A percentile compares a stretch with the other conserved stretches of the same genome.
phyloP scores from a whole-genome alignment of 2,329 filamentous ascomycete genomes.

The Dothistroma septosporum region DNA sequence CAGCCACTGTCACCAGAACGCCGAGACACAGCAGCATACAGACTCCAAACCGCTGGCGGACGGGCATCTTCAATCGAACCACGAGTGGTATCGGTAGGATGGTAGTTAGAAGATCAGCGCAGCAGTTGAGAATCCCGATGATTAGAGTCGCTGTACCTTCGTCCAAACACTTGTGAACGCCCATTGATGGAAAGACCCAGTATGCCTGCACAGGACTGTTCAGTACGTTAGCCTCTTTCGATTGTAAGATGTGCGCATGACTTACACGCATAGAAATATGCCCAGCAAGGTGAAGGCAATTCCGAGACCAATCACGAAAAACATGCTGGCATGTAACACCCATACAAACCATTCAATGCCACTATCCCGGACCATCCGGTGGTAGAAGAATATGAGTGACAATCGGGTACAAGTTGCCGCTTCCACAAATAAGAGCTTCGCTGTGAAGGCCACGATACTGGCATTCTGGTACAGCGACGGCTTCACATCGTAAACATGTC shows the following conservation, averaged over 20 bases:
- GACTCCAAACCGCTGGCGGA: slow-evolving; percentile 38
- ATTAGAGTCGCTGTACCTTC: slow-evolving; percentile 40
- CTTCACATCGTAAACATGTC: slow-evolving; percentile 43
- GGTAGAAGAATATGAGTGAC: slow-evolving; percentile 46
- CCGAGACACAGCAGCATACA: slow-evolving; percentile 40
- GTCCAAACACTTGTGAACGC: slow-evolving; percentile 37
- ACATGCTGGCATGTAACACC: slow-evolving; percentile 38
- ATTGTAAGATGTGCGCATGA: slow-evolving; percentile 4
- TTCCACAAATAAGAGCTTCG: slow-evolving; percentile 42
- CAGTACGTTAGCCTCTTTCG: background rate
- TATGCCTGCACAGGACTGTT: slow-evolving; percentile 39
- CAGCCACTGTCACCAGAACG: slow-evolving; percentile 42
- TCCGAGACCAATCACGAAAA: slow-evolving; percentile 37
- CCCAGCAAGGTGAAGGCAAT: slow-evolving; percentile 37
- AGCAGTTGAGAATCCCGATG: slow-evolving; percentile 42
- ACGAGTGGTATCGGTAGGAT: slow-evolving; percentile 44
- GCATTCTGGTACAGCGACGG: slow-evolving; percentile 22
- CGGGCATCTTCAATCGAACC: slow-evolving; percentile 41
- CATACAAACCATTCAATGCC: slow-evolving; percentile 38
- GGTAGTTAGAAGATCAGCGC: slow-evolving; percentile 43
- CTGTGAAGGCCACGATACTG: slow-evolving; percentile 40
- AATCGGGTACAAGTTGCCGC: slow-evolving; percentile 44
- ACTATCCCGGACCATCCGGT: slow-evolving; percentile 42
- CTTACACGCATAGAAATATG: slow-evolving; percentile 41
- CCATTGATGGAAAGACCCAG: slow-evolving; percentile 38